A percentile compares a stretch with the other conserved stretches of the same genome.
Conservation (phyloP, 257 asterid genomes). For the Echites panduratus region DNA sequence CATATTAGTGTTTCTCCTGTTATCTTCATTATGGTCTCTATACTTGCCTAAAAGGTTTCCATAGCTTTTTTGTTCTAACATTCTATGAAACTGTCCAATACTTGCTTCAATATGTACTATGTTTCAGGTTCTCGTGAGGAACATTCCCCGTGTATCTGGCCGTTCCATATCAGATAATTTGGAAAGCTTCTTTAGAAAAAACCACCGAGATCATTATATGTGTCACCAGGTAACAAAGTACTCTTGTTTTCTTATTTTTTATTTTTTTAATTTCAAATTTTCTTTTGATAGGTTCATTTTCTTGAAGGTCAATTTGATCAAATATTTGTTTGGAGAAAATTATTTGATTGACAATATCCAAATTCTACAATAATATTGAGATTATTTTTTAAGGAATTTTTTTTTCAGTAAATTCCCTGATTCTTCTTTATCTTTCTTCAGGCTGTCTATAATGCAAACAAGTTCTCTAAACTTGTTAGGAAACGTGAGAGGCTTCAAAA, state of each 20-base stretch:
- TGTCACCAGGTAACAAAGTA: slow-evolving; percentile 78
- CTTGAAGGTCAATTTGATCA: background rate
- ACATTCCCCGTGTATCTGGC: slow-evolving; percentile 71
- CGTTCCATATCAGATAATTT: slow-evolving; percentile 64
- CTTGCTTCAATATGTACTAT: background rate
- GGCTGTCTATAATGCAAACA: slow-evolving; percentile 90
- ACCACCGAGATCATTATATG: slow-evolving; percentile 84
- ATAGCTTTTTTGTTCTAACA: background rate
- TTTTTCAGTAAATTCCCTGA: background rate
- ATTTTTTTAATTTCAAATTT: background rate
- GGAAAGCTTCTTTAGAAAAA: slow-evolving; percentile 65
- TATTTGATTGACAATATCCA: background rate
- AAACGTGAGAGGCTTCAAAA: slow-evolving; percentile 74
- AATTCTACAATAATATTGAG: background rate
- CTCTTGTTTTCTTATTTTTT: background rate
- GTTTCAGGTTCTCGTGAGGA: slow-evolving; percentile 85
- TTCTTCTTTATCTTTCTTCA: slow-evolving; percentile 25
- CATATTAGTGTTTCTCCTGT: background rate
- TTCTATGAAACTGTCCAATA: background rate
- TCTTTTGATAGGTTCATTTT: background rate
- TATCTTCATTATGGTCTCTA: too few species aligned
- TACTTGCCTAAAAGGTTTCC: background rate
- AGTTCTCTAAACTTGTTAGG: slow-evolving; percentile 64
- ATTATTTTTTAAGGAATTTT: background rate
- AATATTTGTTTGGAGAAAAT: background rate